A percentile compares a stretch with the other conserved stretches of the same genome.
Conservation (phyloP, 371 early-diverging fungal species). For the Haplosporangium sp. region DNA sequence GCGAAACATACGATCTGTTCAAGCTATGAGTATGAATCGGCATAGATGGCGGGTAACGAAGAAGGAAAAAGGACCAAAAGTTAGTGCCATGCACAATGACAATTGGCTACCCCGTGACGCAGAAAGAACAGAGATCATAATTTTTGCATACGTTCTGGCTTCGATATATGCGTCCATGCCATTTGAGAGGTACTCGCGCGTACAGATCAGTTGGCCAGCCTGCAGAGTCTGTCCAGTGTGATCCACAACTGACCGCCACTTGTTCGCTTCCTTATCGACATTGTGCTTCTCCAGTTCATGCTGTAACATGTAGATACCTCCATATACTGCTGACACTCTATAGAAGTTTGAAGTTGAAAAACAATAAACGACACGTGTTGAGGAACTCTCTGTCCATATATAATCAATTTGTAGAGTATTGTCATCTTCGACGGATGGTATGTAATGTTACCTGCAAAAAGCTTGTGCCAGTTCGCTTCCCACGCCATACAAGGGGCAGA, state of each 20-base stretch:
- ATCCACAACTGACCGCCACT: constrained; percentile 60
- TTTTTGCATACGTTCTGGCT: constrained; percentile 39
- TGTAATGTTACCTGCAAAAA: constrained; percentile 79
- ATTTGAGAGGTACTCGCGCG: constrained; percentile 63
- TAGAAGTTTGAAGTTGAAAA: neutral
- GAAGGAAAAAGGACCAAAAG: neutral
- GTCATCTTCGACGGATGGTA: neutral
- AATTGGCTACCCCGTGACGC: no score
- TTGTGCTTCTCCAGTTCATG: constrained; percentile 57
- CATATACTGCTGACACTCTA: constrained; percentile 88
- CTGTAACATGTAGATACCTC: constrained; percentile 87
- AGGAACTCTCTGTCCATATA: no score
- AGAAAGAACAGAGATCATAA: neutral
- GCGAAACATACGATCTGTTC: constrained; percentile 61
- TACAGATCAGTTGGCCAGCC: constrained; percentile 61
- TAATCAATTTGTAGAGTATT: neutral
- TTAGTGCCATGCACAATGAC: neutral
- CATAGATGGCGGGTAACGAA: neutral
- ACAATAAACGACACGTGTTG: neutral
- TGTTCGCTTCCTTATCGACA: constrained; percentile 54
- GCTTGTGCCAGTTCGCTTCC: constrained; percentile 92
- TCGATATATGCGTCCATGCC: constrained; percentile 55
- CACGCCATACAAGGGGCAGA: constrained; percentile 90
- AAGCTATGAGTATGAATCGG: constrained; percentile 14
- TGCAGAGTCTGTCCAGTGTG: constrained; percentile 60